phyloP scores from a whole-genome alignment of 2,329 filamentous ascomycete genomes.

The Neonectria sp. region DNA sequence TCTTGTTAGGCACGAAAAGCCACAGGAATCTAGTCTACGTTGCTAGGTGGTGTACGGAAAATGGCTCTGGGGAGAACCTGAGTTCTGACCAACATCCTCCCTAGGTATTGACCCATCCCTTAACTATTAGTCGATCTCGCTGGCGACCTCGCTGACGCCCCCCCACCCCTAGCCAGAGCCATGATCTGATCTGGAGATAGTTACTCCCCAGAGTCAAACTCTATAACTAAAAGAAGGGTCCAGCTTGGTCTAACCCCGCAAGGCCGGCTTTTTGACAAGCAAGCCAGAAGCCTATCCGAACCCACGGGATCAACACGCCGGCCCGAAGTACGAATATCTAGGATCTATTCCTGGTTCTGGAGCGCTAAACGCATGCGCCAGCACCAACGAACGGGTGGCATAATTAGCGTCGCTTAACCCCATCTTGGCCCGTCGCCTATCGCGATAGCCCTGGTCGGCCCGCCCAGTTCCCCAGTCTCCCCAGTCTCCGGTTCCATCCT shows the following conservation, averaged over 20 bases:
- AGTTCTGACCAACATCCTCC: neutral
- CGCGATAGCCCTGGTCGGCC: slow-evolving; percentile 23
- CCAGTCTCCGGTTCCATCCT: slow-evolving; percentile 6
- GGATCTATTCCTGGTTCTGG: neutral
- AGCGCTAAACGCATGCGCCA: slow-evolving; percentile 2
- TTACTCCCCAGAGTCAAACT: neutral
- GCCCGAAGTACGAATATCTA: neutral
- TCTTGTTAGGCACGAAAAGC: neutral
- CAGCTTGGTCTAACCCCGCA: neutral
- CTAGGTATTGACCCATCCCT: neutral
- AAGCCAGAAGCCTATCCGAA: neutral
- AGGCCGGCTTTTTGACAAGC: neutral
- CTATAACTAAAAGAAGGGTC: neutral
- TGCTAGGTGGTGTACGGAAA: neutral
- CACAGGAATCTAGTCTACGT: too few species aligned
- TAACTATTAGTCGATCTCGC: neutral
- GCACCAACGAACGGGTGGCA: slow-evolving; percentile 13
- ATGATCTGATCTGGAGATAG: neutral
- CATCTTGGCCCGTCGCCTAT: slow-evolving; percentile 26
- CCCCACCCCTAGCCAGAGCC: too few species aligned
- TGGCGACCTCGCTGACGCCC: neutral
- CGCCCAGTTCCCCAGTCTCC: slow-evolving; percentile 6
- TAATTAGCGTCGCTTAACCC: slow-evolving; percentile 11
- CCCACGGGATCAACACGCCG: neutral
- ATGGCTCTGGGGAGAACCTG: neutral